These are phyloP conservation scores for Aegilops umbellulata DNA, from an alignment of 176 grass and related monocot genomes.

Conservation along the genomic window DNA sequence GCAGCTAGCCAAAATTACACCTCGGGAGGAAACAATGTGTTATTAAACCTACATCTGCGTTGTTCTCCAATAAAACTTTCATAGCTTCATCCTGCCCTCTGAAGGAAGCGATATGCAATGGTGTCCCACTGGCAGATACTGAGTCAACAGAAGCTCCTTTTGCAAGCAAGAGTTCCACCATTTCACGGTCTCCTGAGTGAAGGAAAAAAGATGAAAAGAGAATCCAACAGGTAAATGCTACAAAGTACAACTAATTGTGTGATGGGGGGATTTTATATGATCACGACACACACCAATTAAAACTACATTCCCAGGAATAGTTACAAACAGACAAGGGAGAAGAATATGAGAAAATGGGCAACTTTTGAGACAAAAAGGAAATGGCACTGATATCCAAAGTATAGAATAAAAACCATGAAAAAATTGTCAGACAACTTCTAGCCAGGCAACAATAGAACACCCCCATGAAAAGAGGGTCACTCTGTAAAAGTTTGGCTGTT, in stretches of 20 bases:
- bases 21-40: not conserved
- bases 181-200: conserved; percentile 1
- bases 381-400: not conserved
- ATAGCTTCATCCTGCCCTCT: not conserved
- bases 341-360: not conserved
- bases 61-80: not conserved
- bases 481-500: not conserved
- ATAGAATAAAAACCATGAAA: not conserved
- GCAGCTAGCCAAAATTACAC: not conserved
- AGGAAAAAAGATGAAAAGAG: not conserved
- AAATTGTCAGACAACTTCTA: not conserved
- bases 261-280: not conserved
- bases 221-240: not conserved
- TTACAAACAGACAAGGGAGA: not conserved
- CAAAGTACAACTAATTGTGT: not conserved
- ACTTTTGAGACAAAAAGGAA: not conserved
- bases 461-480: not conserved
- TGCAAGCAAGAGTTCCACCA: conserved; percentile 6
- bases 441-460: not conserved
- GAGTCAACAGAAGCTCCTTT: conserved; percentile 13
- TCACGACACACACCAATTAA: not conserved
- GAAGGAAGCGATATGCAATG: not conserved
- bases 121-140: conserved; percentile 1
- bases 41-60: conserved; percentile 13
- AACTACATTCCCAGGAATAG: not conserved